Evolutionary conservation across 805 yeast species (phyloP), one percentile per base, ranked within the genome.

Genomic region (Ogataea philodendri): DNA sequence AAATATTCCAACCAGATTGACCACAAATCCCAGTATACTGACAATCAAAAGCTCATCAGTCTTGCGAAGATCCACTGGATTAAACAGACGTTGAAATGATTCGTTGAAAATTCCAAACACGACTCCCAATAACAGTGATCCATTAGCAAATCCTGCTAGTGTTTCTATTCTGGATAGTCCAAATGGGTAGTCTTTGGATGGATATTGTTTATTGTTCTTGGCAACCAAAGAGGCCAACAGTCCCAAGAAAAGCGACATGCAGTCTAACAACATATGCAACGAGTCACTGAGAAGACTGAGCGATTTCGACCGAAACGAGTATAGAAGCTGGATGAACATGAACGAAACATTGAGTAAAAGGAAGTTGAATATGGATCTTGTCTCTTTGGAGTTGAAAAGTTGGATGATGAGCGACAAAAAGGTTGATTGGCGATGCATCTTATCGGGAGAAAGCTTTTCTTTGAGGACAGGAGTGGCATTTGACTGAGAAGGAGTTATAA

Each of bases 251-350:
- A 93, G 66, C 0, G 97, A 94, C 0, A 87, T 73, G 58, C 98
- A 93, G 60, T 93, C 99, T 37, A 93, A 68, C 3, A 95, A 84
- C 99, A 93, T 93, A 60, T 93, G 99, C 34, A 93, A 69, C 1
- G 96, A 87, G 55, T 93, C 99, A 13, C 96, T 87, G 34, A 93
- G 60, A 15, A 93, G 67, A 8, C 98, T 97, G 29, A 93, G 65
- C 0, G 97, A 90, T 54, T 85, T 89, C 1, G 97, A 88, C 43
- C 95, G 72, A 62, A 93, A 83, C 1, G 97, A 89, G 58, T 93
- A 93, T 7, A 93, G 63, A 46, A 93, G 69, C 63, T 93, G 99
- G 25, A 93, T 80, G 52, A 93, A 77, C 99, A 93, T 93, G 63
- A 93, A 93, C 2, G 93, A 75, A 9, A 95, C 78, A 60, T 93